Percentiles rank a stretch among this genome's conserved stretches.
These are phyloP conservation scores for Geranomyces variabilis DNA, from an alignment of 192 early-diverging fungal genomes.

Conservation along the genomic window DNA sequence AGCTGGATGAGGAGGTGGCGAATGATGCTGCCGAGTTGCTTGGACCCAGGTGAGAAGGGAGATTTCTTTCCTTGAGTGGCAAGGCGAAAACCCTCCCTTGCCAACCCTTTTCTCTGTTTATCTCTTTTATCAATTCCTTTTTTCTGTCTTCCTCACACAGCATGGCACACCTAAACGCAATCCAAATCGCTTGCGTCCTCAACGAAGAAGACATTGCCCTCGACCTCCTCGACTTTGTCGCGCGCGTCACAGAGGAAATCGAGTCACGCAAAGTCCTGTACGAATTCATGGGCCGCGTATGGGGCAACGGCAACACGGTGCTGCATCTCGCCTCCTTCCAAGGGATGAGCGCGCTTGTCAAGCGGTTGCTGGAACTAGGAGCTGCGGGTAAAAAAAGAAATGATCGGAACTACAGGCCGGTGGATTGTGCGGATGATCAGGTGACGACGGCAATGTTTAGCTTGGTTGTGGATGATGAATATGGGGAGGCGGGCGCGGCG, in stretches of 20 bases:
- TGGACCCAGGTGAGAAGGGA: conserved; percentile 46
- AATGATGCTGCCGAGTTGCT: conserved; percentile 63
- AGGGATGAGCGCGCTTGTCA: conserved; percentile 67
- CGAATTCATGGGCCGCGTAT: conserved; percentile 70
- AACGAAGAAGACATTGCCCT: conserved; percentile 68
- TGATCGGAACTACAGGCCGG: conserved; percentile 65
- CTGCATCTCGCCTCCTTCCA: conserved; percentile 67
- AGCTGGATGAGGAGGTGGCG: conserved; percentile 61
- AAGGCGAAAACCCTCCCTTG: neutral
- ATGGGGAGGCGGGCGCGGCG: neutral
- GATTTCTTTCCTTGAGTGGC: too few relatives aligned
- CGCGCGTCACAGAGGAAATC: conserved; percentile 56
- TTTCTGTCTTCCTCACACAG: neutral
- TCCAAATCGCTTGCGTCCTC: conserved; percentile 68
- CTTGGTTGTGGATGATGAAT: conserved; percentile 22
- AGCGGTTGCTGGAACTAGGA: conserved; percentile 56
- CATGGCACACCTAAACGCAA: conserved; percentile 55
- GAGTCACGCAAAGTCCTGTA: conserved; percentile 65
- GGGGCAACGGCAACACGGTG: conserved; percentile 70
- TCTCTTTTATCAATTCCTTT: too few relatives aligned
- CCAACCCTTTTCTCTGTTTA: neutral
- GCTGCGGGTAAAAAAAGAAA: conserved; percentile 57
- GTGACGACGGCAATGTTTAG: conserved; percentile 52
- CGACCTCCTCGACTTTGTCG: conserved; percentile 65
- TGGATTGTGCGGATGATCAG: conserved; percentile 70